Percentiles rank a stretch among this genome's conserved stretches.
phyloP scores from a whole-genome alignment of 2,329 filamentous ascomycete genomes.

The Xylariaceae sp. region DNA sequence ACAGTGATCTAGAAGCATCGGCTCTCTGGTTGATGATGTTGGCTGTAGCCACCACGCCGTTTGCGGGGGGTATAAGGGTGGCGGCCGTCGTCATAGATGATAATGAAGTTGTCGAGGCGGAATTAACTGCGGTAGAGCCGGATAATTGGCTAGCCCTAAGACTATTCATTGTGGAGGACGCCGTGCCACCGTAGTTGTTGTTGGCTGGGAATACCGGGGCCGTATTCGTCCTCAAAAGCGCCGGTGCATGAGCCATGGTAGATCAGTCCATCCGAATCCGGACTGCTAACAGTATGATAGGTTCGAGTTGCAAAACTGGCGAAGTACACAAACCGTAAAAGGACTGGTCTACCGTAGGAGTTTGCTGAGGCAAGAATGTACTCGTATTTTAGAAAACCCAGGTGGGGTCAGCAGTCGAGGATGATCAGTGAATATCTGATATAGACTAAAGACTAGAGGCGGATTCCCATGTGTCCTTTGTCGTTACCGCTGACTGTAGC shows the following conservation, averaged over 20 bases:
- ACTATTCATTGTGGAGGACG: conserved; percentile 57
- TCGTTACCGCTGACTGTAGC: conserved; percentile 9
- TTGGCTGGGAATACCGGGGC: conserved; percentile 59
- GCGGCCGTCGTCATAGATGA: conserved; percentile 55
- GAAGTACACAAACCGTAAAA: neutral
- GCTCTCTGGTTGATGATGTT: conserved; percentile 98
- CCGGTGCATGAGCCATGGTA: conserved; percentile 64
- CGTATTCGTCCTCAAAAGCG: conserved; percentile 63
- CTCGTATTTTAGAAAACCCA: conserved; percentile 2
- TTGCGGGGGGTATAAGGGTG: conserved; percentile 46
- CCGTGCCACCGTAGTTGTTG: conserved; percentile 53
- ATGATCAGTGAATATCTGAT: neutral
- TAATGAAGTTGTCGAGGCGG: conserved; percentile 57
- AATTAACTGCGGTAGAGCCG: conserved; percentile 60
- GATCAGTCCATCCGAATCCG: conserved; percentile 41
- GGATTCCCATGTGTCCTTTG: conserved; percentile 14
- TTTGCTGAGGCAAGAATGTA: neutral
- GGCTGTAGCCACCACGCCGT: conserved; percentile 75
- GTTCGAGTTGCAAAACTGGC: neutral
- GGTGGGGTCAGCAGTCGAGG: conserved; percentile 13
- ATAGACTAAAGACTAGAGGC: neutral
- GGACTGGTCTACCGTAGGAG: neutral
- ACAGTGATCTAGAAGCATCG: conserved; percentile 88
- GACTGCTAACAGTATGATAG: neutral
- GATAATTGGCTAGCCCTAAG: conserved; percentile 67